Conservation (phyloP, 441 rosid genomes). For the Brassica balearica region DNA sequence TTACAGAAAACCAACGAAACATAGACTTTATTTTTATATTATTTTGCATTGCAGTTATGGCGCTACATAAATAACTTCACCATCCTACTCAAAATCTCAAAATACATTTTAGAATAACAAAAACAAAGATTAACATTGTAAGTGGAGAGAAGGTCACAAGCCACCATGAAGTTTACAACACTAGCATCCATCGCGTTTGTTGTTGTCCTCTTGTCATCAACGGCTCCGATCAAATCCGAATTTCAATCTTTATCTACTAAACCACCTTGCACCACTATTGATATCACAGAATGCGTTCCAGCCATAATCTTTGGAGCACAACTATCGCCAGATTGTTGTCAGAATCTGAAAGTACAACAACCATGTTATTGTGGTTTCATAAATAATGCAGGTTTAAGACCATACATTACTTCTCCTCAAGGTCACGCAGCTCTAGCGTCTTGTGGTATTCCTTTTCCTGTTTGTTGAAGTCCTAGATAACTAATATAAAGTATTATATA, state of each 20-base stretch:
- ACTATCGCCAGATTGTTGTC: slow-evolving; percentile 3
- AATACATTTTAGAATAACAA: background rate
- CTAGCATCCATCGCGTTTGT: background rate
- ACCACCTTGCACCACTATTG: background rate
- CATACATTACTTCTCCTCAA: background rate
- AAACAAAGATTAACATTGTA: background rate
- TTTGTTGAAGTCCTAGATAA: slow-evolving; percentile 6
- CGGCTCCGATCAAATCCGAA: background rate
- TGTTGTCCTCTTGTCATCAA: background rate
- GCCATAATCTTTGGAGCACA: background rate
- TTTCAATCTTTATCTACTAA: background rate
- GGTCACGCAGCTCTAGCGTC: background rate
- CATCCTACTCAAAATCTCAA: background rate
- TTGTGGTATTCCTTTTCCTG: slow-evolving; percentile 31
- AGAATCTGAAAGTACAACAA: background rate
- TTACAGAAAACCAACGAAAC: background rate
- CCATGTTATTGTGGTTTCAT: slow-evolving; percentile 35
- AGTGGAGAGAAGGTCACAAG: background rate
- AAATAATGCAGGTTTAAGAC: background rate
- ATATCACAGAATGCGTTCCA: slow-evolving; percentile 20
- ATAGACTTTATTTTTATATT: background rate
- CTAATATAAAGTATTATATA: background rate
- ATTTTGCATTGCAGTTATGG: background rate
- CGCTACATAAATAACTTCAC: background rate
- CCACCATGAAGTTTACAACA: slow-evolving; percentile 15